Percentiles rank a stretch among this genome's conserved stretches.
These are phyloP conservation scores for Schizosaccharomyces versatilis DNA, from an alignment of 1,139 yeast genomes.

Conservation along the genomic window DNA sequence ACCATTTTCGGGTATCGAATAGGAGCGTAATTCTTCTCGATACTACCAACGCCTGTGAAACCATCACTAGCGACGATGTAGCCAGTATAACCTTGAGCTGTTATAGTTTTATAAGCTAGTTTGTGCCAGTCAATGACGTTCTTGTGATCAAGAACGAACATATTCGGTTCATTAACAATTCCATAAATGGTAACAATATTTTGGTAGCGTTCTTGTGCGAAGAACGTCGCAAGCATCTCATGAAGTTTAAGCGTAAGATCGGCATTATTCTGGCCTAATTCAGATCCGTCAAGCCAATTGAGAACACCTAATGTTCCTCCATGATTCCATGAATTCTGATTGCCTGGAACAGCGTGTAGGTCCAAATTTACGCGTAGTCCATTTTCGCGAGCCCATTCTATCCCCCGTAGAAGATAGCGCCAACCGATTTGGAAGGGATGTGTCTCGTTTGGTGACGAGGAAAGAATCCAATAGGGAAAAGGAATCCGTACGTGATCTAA, in stretches of 20 bases:
- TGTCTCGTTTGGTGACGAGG: conserved; percentile 12
- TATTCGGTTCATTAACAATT: conserved; percentile 33
- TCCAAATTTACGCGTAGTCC: conserved; percentile 63
- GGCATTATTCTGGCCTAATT: conserved; percentile 17
- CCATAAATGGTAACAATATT: conserved; percentile 66
- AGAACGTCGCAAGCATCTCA: conserved; percentile 30
- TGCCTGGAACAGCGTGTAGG: conserved; percentile 78
- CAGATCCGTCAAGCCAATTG: conserved; percentile 29
- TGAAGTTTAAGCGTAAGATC: conserved; percentile 23
- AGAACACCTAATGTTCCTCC: conserved; percentile 53
- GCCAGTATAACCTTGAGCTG: conserved; percentile 16
- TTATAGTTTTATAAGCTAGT: conserved; percentile 17
- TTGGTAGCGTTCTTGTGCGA: conserved; percentile 37
- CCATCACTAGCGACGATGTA: conserved; percentile 20
- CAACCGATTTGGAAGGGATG: conserved; percentile 32
- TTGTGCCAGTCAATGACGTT: conserved; percentile 19
- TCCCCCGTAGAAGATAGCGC: conserved; percentile 45
- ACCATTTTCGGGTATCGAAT: conserved; percentile 47
- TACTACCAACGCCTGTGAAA: conserved; percentile 18
- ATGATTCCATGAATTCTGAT: conserved; percentile 84
- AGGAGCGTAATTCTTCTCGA: conserved; percentile 18
- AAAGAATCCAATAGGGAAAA: conserved; percentile 83
- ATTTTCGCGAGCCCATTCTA: conserved; percentile 46
- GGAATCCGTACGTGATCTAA: conserved; percentile 73
- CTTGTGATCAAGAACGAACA: conserved; percentile 16